Base-by-base conservation (phyloP, 2,329 filamentous ascomycete species). In the Claviceps africana region DNA sequence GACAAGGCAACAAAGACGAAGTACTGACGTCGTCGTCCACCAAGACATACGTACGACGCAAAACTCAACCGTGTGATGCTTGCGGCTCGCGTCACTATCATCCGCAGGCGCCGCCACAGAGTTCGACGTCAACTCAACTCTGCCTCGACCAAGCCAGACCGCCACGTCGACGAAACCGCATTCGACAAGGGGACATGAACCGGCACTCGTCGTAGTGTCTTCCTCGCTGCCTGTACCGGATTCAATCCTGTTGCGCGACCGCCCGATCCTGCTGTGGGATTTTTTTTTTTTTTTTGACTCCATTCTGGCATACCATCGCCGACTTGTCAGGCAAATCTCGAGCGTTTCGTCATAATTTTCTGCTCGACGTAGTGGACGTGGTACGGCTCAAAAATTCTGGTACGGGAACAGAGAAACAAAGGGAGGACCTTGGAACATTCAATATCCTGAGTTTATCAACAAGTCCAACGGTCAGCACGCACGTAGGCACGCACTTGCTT, bases 131-230 rank as follows among this genome's bases (percentile, higher is more conserved):
- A 13, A 30, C n/a, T 25, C 25, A 43, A 19, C n/a, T 22, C 21
- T n/a, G 17, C 37, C n/a, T n/a, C n/a, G n/a, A n/a, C 30, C 46
- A 22, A 50, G 17, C 17, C 28, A 48, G 52, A 53, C 37, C 48
- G 48, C 52, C 45, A 30, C 52, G 30, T 39, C 39, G 30, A 51
- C 52, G 37, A 45, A 53, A 48, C 52, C 44, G 48, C 48, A 45
- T 48, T 51, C 39, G 44, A 47, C 21, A 45, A 48, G 52, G 52
- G 30, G 25, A 25, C 42, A 44, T 28, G 42, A 44, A 44, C 21
- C 9, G 30, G 19, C 48, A 28, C 48, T 46, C 33, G 9, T 46
- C n/a, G 30, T 35, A 48, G 52, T 46, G 39, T 37, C 39, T 31
- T 51, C 40, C 31, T 54, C 49, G 52, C 52, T 47, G 52, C 39